Conservation (phyloP, 2,329 filamentous ascomycete species). For the Lasiodiplodia sp. region DNA sequence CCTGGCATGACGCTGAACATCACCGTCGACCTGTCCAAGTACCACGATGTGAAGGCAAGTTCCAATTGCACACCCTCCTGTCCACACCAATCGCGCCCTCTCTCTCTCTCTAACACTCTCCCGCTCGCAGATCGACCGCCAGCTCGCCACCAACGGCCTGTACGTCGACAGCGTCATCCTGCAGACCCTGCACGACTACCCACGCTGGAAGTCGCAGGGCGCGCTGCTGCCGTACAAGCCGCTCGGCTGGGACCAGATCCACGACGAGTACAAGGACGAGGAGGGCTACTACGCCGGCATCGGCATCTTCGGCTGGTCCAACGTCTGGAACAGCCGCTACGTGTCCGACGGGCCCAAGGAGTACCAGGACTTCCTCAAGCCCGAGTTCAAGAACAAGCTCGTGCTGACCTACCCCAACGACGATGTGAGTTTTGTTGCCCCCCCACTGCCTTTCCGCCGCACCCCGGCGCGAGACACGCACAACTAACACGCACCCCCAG, state of each 20-base stretch:
- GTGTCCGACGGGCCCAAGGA: conserved; percentile 45
- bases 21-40: conserved; percentile 65
- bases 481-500: neutral
- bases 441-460: too few relatives aligned
- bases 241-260: conserved; percentile 53
- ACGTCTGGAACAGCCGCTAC: conserved; percentile 49
- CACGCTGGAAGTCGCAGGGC: conserved; percentile 59
- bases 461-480: fast-evolving
- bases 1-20: conserved; percentile 61
- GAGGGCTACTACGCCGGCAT: conserved; percentile 55
- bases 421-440: conserved; percentile 46
- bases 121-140: conserved; percentile 51
- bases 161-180: conserved; percentile 56
- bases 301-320: conserved; percentile 46
- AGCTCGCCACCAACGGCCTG: conserved; percentile 47
- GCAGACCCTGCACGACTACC: conserved; percentile 62
- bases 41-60: conserved; percentile 53
- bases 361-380: conserved; percentile 55
- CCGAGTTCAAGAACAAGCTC: conserved; percentile 62
- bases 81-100: too few relatives aligned
- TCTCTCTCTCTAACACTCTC: neutral
- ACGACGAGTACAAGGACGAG: conserved; percentile 52
- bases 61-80: neutral
- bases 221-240: conserved; percentile 60
- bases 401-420: conserved; percentile 65